Conservation (phyloP, 164 flowering plant genomes). For the Dillenia suffruticosa region DNA sequence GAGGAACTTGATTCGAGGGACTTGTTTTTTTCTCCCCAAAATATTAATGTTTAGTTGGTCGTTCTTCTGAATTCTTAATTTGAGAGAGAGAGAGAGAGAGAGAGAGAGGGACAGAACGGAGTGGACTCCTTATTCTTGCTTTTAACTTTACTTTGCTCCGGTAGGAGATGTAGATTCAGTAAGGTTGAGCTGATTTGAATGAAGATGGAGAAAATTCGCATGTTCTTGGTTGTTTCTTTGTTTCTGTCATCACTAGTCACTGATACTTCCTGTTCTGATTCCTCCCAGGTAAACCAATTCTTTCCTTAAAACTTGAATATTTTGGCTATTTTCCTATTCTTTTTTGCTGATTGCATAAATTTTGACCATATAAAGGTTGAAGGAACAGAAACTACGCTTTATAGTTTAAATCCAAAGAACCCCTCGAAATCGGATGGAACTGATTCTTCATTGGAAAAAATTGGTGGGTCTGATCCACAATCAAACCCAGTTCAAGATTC, state of each 20-base stretch:
- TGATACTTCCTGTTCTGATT: slow-evolving; percentile 19
- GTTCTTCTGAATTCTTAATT: no score
- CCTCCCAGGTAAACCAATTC: slow-evolving; percentile 20
- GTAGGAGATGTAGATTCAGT: no score
- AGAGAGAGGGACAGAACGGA: no score
- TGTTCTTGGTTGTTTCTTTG: slow-evolving; percentile 10
- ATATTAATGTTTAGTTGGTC: no score
- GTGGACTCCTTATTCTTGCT: no score
- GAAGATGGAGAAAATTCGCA: slow-evolving; percentile 21
- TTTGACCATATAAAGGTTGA: slow-evolving; percentile 10
- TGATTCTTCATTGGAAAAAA: slow-evolving; percentile 6
- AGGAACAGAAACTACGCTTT: background rate
- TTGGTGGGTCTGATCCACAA: background rate
- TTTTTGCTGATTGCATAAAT: background rate
- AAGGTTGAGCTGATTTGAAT: background rate
- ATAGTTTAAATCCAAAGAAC: slow-evolving; percentile 11
- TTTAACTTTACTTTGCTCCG: no score
- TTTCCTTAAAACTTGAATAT: no score
- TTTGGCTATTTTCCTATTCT: background rate
- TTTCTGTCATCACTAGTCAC: slow-evolving; percentile 9
- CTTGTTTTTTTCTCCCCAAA: no score
- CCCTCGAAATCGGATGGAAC: background rate
- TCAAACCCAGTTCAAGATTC: slow-evolving; percentile 5
- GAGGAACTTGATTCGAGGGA: no score
- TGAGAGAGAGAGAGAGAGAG: no score